Evolutionary conservation across 148 eudicot genomes (phyloP), one percentile per base, ranked within the genome.

Genomic region (Vaccinium darrowii): DNA sequence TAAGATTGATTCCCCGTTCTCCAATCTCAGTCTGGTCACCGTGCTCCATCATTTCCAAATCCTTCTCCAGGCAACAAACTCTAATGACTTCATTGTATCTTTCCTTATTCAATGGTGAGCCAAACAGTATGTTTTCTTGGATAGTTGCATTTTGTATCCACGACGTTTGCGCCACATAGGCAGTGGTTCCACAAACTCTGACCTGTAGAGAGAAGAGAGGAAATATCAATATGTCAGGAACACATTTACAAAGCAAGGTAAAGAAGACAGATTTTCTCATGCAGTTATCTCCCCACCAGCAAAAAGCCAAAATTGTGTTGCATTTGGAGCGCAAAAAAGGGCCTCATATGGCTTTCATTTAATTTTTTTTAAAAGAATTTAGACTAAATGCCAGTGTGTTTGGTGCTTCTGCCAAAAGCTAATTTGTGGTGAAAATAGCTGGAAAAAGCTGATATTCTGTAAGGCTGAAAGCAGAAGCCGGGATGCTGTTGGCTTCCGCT

Each of bases 11-110:
- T 10, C 83, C 87, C 4, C 87, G 78, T 18, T 85, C 87, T 54
- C 87, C 87, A 19, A 85, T 85, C 77, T 85, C 87, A 13, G 87
- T 85, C 60, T 54, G 87, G 50, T 85, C 87, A 39, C 87, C 84
- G 47, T 80, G 80, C 7, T 80, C 87, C 87, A 85, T 85, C 15
- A 80, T 19, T 80, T 80, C 80, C 56, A 85, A 57, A 73, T 85
- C 87, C 80, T 80, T 85, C 77, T 43, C 58, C 25, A 85, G 58
- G 57, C 72, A 80, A 73, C 84, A 85, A 71, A 85, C 87, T 72
- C 80, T 80, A 23, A 80, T 85, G 33, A 43, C 83, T 56, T 85
- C 13, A 47, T 39, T 57, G 65, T 80, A 85, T 73, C 53, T 85
- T 47, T 85, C 79, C 30, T 7, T 39, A 58, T 80, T 73, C 87